Conservation (phyloP, 2,329 filamentous ascomycete genomes). For the Stenocarpella maydis region DNA sequence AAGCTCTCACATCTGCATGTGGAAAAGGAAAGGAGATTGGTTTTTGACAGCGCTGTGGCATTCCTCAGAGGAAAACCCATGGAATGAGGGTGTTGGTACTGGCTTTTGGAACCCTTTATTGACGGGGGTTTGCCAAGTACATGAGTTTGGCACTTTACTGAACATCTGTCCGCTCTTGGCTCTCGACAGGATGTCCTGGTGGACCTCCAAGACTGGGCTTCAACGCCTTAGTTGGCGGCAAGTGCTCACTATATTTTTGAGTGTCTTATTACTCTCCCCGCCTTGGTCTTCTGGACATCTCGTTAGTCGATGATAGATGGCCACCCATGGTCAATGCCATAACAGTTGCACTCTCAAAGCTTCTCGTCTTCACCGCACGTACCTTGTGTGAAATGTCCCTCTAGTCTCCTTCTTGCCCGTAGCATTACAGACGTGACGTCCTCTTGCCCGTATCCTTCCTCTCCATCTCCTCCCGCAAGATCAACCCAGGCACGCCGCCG, state of each 20-base stretch:
- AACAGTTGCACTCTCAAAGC: conserved; percentile 2
- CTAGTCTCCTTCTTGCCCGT: neutral
- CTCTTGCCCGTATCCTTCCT: conserved; percentile 35
- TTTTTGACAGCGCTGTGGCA: conserved; percentile 19
- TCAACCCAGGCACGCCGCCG: conserved; percentile 55
- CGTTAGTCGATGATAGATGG: conserved; percentile 34
- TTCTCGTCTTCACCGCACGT: neutral
- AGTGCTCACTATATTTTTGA: neutral
- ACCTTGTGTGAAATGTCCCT: neutral
- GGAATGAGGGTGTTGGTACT: neutral
- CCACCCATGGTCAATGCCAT: conserved; percentile 31
- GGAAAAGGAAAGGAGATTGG: conserved; percentile 11
- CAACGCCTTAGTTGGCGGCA: neutral
- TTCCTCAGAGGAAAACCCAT: neutral
- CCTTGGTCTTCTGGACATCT: neutral
- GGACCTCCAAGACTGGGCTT: conserved; percentile 6
- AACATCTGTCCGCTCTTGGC: conserved; percentile 24
- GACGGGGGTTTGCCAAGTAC: conserved; percentile 18
- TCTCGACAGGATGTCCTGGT: conserved; percentile 9
- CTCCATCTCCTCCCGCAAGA: conserved; percentile 54
- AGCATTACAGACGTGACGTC: conserved; percentile 24
- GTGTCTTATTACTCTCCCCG: neutral
- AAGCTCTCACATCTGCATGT: conserved; percentile 27
- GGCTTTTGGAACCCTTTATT: neutral
- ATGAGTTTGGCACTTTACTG: conserved; percentile 13